Conservation (phyloP, 768 basidiomycete species). For the Amanita exitialis region DNA sequence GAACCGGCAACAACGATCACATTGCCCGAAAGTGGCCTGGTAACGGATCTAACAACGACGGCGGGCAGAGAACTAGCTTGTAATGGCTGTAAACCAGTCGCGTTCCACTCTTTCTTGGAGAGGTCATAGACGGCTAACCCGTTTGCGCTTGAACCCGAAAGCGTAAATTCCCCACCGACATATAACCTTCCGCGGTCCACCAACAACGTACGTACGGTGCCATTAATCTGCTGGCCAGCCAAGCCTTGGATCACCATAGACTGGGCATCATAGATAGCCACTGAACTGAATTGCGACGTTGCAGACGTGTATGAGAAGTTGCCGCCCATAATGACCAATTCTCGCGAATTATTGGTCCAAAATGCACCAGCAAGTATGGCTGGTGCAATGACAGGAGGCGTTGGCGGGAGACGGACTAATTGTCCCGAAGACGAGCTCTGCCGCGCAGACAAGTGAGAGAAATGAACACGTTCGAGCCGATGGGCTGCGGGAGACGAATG, state of each 20-base stretch:
- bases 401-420: slow-evolving; percentile 42
- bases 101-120: slow-evolving; percentile 47
- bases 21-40: slow-evolving; percentile 47
- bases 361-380: slow-evolving; percentile 81
- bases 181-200: slow-evolving; percentile 65
- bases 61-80: slow-evolving; percentile 40
- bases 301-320: slow-evolving; percentile 63
- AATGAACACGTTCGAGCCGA: neutral
- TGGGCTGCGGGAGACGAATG: slow-evolving; percentile 14
- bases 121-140: slow-evolving; percentile 83
- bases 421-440: slow-evolving; percentile 30
- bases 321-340: slow-evolving; percentile 78
- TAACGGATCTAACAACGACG: slow-evolving; percentile 66
- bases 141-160: slow-evolving; percentile 43
- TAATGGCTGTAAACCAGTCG: slow-evolving; percentile 47
- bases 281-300: slow-evolving; percentile 28
- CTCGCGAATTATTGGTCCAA: slow-evolving; percentile 75
- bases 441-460: slow-evolving; percentile 37
- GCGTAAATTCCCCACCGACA: slow-evolving; percentile 77
- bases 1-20: slow-evolving; percentile 80
- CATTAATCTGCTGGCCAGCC: slow-evolving; percentile 53
- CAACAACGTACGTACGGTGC: slow-evolving; percentile 67
- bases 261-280: slow-evolving; percentile 64
- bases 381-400: slow-evolving; percentile 54
- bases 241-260: slow-evolving; percentile 42